These are phyloP conservation scores for Exophiala bonariae DNA, from an alignment of 2,329 filamentous ascomycete species.

Conservation along the genomic window DNA sequence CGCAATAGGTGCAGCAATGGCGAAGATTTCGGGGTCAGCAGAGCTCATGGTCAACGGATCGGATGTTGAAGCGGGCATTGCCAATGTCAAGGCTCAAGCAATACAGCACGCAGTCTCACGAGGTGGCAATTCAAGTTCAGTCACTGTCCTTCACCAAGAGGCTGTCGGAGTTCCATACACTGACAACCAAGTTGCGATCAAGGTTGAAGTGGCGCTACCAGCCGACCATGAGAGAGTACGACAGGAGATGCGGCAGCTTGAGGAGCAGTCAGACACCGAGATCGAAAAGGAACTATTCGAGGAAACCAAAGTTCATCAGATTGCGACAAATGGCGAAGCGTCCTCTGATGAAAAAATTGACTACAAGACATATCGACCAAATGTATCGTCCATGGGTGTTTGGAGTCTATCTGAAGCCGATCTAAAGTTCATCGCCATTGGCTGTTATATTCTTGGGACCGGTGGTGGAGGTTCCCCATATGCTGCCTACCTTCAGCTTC, in stretches of 20 bases:
- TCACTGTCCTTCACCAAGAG: constrained; percentile 31
- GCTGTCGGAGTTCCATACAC: constrained; percentile 13
- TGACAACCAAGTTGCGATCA: constrained; percentile 31
- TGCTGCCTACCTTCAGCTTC: constrained; percentile 42
- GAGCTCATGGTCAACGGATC: constrained; percentile 17
- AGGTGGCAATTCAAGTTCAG: constrained; percentile 10
- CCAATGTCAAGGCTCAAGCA: constrained; percentile 20
- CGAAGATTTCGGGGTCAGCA: constrained; percentile 52
- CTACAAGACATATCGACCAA: constrained; percentile 40
- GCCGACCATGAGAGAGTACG: constrained; percentile 9
- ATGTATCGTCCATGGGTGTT: constrained; percentile 36
- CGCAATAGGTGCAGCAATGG: constrained; percentile 61
- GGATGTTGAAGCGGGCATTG: constrained; percentile 32
- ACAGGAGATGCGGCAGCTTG: neutral
- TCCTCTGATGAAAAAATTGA: constrained; percentile 28
- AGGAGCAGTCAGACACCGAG: constrained; percentile 11
- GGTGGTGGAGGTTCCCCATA: constrained; percentile 51
- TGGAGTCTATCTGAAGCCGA: constrained; percentile 50
- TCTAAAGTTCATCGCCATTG: constrained; percentile 46
- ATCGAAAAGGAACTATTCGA: constrained; percentile 22
- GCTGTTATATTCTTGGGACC: constrained; percentile 51
- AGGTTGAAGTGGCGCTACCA: constrained; percentile 24
- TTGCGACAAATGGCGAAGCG: constrained; percentile 12
- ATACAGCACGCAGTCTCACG: constrained; percentile 21
- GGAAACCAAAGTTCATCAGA: constrained; percentile 10